Percentiles rank a stretch among this genome's conserved stretches.
Conservation (phyloP, 2,329 filamentous ascomycete genomes). For the Cadophora sp. region DNA sequence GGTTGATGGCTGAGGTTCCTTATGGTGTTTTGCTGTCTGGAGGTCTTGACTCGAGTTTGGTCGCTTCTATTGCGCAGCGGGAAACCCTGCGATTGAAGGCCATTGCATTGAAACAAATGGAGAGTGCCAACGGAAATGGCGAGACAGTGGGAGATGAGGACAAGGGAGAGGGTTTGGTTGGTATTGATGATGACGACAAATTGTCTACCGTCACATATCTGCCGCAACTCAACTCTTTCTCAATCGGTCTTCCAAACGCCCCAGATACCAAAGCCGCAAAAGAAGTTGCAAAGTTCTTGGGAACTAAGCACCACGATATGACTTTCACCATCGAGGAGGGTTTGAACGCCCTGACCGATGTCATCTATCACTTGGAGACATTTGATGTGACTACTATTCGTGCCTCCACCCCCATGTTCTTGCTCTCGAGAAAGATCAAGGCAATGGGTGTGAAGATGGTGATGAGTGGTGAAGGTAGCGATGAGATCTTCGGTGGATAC, state of each 20-base stretch:
- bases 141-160: slow-evolving; percentile 56
- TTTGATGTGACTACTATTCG: slow-evolving; percentile 99
- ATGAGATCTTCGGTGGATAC: slow-evolving; percentile 98
- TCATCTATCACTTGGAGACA: slow-evolving; percentile 97
- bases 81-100: slow-evolving; percentile 83
- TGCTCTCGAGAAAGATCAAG: slow-evolving; percentile 98
- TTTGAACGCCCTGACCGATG: slow-evolving; percentile 93
- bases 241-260: slow-evolving; percentile 91
- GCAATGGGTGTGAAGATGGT: slow-evolving; percentile 99
- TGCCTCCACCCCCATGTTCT: slow-evolving; percentile 98
- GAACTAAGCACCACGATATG: slow-evolving; percentile 97
- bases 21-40: slow-evolving; percentile 96
- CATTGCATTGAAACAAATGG: slow-evolving; percentile 57
- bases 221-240: slow-evolving; percentile 97
- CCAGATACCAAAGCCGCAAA: slow-evolving; percentile 92
- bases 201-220: slow-evolving; percentile 89
- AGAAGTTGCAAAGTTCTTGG: slow-evolving; percentile 94
- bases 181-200: slow-evolving; percentile 92
- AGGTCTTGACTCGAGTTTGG: slow-evolving; percentile 93
- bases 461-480: slow-evolving; percentile 92
- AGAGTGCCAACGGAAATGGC: slow-evolving; percentile 50
- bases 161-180: slow-evolving; percentile 77
- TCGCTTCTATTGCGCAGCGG: slow-evolving; percentile 93
- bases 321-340: slow-evolving; percentile 98
- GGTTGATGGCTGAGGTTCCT: slow-evolving; percentile 97